Base-by-base conservation (phyloP, 495 filamentous ascomycete species). In the Aspergillus leporis region DNA sequence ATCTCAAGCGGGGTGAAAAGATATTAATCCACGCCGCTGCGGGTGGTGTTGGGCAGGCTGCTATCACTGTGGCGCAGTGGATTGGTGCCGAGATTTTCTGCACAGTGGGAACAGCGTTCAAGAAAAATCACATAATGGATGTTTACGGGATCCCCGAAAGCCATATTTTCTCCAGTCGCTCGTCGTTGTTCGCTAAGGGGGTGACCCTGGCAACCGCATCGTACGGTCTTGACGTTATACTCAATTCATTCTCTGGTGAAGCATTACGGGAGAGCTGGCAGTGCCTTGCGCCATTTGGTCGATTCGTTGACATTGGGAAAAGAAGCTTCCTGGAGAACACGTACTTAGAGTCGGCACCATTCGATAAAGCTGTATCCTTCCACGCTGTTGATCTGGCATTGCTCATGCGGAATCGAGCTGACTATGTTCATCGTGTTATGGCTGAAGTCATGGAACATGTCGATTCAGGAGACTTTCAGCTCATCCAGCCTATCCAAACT, bases 231-330 rank as follows among this genome's bases (percentile, higher is more conserved):
- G 80, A 84, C 50, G 74, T 85, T n/a, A 77, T 81, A 0, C 65
- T 85, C 18, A 82, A 84, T 55, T 78, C 80, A 13, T 72, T 85
- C 13, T 74, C 80, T 13, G 79, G 78, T 13, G 80, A 82, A 58
- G 66, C 79, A 0, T 67, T 81, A 1, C 74, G 76, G 45, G 74
- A 73, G 30, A 76, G 80, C 0, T 85, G 82, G 73, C 72, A 80
- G 22, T 83, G 79, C 53, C 70, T 86, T 36, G 83, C 76, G 9
- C 74, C 78, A 16, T 83, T 83, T 65, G 84, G 84, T n/a, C 73
- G 71, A 0, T 80, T 85, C 43, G 71, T 87, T 34, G 85, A 88
- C 52, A 50, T 51, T 12, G 49, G 49, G 5, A 53, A 53, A 25
- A 38, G 51, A 23, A 34, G 40, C 22, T 61, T 78, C 19, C 55